Evolutionary conservation across 2,329 filamentous ascomycete genomes (phyloP), one percentile per base, ranked within the genome.

Genomic region (Neofusicoccum sp.): DNA sequence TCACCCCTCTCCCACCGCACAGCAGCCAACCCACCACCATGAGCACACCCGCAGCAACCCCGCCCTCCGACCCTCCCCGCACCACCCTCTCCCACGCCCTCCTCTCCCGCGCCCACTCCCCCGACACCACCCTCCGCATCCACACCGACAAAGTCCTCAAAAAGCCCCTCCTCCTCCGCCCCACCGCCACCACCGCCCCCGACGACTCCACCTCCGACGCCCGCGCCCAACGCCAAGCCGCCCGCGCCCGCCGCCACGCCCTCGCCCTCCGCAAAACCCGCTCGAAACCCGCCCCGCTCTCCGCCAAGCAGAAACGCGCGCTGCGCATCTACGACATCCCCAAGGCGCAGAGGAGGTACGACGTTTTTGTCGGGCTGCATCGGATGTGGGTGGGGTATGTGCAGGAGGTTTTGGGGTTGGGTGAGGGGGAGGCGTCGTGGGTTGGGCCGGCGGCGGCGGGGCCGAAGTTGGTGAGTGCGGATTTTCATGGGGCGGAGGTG

Each of bases 401-500:
- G 69, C 85, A 87, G 58, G 93, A 97, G 66, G 79, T 97, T 0
- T 76, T 98, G 1, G 89, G 88, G 4, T 70, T 84, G 60, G 65
- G 65, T 63, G 69, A 66, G 61, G 64, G 38, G 60, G 59, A 65
- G 36, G 58, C 63, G 41, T 48, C 69, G 30, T 78, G 79, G 0
- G 80, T 88, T 16, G 84, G 84, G 0, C 78, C 84, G 3, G 76
- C 75, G 5, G 83, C 87, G 2, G 89, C 88, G 4, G 89, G 80
- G 0, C 76, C 89, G 4, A 89, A 95, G 74, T 78, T 99, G 34
- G 87, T 85, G 45, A 91, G 88, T 61, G 93, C 93, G 1, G 95
- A 99, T 75, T 93, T 92, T 69, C 93, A 98, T 73, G 95, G 95
- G 1, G 93, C 93, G 14, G 79, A 86, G 66, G 74, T 97, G 20